These are phyloP conservation scores for Erigeron philadelphicus DNA, from an alignment of 140 eudicot species.

Conservation along the genomic window DNA sequence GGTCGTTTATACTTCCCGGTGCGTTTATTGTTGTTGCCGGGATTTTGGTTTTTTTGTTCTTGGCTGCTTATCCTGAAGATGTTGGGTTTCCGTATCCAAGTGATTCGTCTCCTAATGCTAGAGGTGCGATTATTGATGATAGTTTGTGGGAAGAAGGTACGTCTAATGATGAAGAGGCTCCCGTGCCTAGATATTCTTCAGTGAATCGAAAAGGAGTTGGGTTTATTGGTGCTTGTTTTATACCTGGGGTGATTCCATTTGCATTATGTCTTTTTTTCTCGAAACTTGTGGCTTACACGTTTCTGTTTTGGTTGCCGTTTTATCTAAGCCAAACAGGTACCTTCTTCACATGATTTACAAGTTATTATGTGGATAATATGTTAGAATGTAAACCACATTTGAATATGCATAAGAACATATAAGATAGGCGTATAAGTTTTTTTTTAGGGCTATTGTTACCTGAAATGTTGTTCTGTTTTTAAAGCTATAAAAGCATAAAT, in stretches of 20 bases:
- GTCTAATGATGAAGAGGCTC: constrained; percentile 45
- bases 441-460: background rate
- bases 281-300: constrained; percentile 89
- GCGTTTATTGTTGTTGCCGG: constrained; percentile 58
- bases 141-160: constrained; percentile 36
- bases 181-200: constrained; percentile 21
- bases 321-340: constrained; percentile 88
- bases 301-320: constrained; percentile 85
- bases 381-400: constrained; percentile 1
- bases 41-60: constrained; percentile 55
- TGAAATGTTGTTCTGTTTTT: background rate
- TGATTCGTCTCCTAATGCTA: constrained; percentile 31
- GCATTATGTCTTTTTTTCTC: constrained; percentile 87
- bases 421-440: background rate
- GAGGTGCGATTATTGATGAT: constrained; percentile 20
- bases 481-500: background rate
- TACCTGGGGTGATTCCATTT: constrained; percentile 89
- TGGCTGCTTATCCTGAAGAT: constrained; percentile 92
- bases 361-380: background rate
- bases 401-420: background rate
- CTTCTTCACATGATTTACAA: background rate
- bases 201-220: constrained; percentile 52
- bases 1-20: constrained; percentile 85
- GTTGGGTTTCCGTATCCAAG: constrained; percentile 57
- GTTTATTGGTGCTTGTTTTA: constrained; percentile 65